Percentiles rank a stretch among this genome's conserved stretches.
Conservation (phyloP, 2,329 filamentous ascomycete species). For the Stromatinia cepivora region DNA sequence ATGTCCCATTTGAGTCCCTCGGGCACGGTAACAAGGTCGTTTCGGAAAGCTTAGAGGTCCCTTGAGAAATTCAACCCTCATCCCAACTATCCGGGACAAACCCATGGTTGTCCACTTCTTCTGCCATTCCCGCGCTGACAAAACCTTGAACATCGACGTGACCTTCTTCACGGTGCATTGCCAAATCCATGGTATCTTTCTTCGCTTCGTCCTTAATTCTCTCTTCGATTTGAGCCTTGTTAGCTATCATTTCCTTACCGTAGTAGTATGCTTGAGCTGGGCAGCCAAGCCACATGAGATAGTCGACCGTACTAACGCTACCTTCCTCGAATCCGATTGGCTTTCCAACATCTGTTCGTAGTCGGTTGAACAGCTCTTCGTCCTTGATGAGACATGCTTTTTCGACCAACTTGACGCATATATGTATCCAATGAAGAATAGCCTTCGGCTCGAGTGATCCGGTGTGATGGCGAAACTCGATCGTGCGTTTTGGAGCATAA, state of each 20-base stretch:
- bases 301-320: background rate
- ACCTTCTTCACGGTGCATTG: background rate
- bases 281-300: conserved; percentile 13
- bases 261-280: conserved; percentile 14
- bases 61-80: background rate
- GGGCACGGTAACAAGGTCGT: background rate
- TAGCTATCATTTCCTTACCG: background rate
- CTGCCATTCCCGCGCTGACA: background rate
- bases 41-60: background rate
- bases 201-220: background rate
- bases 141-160: background rate
- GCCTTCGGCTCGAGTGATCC: conserved; percentile 29
- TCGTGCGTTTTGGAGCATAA: conserved; percentile 17
- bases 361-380: background rate
- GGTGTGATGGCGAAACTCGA: conserved; percentile 37
- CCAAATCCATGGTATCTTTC: background rate
- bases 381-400: background rate
- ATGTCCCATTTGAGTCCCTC: too few species aligned
- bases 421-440: conserved; percentile 30
- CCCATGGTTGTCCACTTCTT: too few species aligned
- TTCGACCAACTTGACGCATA: conserved; percentile 26
- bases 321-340: background rate
- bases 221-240: background rate
- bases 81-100: too few species aligned
- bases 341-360: background rate